phyloP scores from a whole-genome alignment of 2,329 filamentous ascomycete genomes.

The Xylariaceae sp. region DNA sequence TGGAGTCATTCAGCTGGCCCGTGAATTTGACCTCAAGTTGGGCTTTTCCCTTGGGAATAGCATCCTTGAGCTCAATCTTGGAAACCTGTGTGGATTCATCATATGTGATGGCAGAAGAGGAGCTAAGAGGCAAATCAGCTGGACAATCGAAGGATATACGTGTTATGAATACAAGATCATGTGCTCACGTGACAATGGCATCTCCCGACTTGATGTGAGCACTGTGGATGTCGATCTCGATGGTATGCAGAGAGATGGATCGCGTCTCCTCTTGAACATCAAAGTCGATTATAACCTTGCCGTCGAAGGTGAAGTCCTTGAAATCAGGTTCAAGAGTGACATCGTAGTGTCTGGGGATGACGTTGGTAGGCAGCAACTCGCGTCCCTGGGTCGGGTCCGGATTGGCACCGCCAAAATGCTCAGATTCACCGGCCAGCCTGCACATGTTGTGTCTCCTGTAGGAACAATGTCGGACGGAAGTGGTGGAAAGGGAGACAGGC shows the following conservation, averaged over 20 bases:
- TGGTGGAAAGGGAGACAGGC: constrained; percentile 16
- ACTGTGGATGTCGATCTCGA: constrained; percentile 79
- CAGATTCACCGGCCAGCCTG: constrained; percentile 55
- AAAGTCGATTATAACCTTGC: constrained; percentile 80
- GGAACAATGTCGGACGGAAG: constrained; percentile 58
- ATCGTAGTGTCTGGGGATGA: constrained; percentile 89
- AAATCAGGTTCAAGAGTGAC: constrained; percentile 90
- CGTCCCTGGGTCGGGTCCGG: constrained; percentile 58
- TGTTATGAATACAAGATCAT: background rate
- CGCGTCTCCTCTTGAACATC: constrained; percentile 82
- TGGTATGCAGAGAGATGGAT: constrained; percentile 82
- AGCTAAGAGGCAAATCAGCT: constrained; percentile 42
- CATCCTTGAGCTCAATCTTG: constrained; percentile 74
- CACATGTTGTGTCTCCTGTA: constrained; percentile 73
- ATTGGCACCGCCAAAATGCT: constrained; percentile 53
- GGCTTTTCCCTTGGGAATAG: constrained; percentile 72
- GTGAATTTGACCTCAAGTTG: constrained; percentile 75
- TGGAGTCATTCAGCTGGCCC: constrained; percentile 81
- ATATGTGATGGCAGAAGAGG: constrained; percentile 67
- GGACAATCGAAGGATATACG: constrained; percentile 5
- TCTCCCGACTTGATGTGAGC: constrained; percentile 66
- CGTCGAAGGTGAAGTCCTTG: constrained; percentile 81
- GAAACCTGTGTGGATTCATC: constrained; percentile 79
- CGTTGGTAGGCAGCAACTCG: constrained; percentile 86
- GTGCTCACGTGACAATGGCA: constrained; percentile 44